Evolutionary conservation across 176 grass and related monocot genomes (phyloP).

Genomic region (Avena eriantha): DNA sequence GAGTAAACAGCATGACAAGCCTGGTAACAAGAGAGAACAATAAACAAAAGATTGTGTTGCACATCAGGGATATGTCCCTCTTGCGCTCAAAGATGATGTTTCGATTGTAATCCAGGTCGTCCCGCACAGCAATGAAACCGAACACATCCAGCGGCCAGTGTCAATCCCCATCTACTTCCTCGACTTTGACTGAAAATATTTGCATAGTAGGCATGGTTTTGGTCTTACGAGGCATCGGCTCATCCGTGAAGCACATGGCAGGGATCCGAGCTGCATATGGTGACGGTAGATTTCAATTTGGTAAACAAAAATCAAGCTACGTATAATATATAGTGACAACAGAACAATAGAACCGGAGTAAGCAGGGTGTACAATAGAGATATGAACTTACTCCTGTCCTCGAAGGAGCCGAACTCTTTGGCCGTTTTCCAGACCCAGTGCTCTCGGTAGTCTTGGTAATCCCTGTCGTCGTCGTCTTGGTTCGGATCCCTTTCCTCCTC

Average conservation of each 20-base stretch:
- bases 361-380: background rate
- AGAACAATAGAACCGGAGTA: background rate
- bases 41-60: background rate
- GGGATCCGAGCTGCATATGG: slow-evolving; percentile 1
- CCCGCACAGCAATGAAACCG: slow-evolving; percentile 7
- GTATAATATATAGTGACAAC: background rate
- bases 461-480: background rate
- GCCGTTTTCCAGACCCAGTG: background rate
- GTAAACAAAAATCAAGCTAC: background rate
- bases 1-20: background rate
- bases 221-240: background rate
- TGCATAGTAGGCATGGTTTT: background rate
- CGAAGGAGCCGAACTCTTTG: slow-evolving; percentile 4
- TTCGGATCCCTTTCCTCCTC: background rate
- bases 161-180: background rate
- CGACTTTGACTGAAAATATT: slow-evolving; percentile 18
- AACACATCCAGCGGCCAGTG: slow-evolving; percentile 4
- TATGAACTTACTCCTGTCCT: background rate
- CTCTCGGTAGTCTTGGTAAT: background rate
- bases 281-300: background rate
- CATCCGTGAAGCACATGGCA: background rate
- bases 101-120: background rate
- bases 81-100: slow-evolving; percentile 14
- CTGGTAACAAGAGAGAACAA: background rate
- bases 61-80: background rate